A percentile compares a stretch with the other conserved stretches of the same genome.
phyloP scores from a whole-genome alignment of 495 filamentous ascomycete species.

The Penicillium silybi region DNA sequence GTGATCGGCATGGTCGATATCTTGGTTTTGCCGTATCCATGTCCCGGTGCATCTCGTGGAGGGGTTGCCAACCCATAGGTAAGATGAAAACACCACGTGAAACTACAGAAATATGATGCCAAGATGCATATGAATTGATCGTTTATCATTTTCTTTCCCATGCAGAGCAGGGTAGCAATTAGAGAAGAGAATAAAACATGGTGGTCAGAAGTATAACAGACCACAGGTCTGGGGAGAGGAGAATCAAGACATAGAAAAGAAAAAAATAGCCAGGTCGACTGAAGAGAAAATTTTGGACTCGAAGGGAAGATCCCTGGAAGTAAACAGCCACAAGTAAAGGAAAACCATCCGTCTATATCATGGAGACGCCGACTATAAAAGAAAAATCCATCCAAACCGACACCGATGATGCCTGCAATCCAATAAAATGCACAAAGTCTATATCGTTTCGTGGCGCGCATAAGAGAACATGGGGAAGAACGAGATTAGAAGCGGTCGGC shows the following conservation, averaged over 20 bases:
- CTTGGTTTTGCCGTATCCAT: not conserved
- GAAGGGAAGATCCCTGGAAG: slow-evolving; percentile 5
- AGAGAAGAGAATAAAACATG: slow-evolving; percentile 13
- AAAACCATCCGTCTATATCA: slow-evolving; percentile 35
- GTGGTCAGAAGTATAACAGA: slow-evolving; percentile 14
- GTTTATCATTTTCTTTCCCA: slow-evolving; percentile 15
- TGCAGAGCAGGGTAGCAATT: slow-evolving; percentile 18
- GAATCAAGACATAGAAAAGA: slow-evolving; percentile 14
- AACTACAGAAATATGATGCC: not conserved
- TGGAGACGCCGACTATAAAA: slow-evolving; percentile 32
- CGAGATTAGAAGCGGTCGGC: slow-evolving; percentile 36
- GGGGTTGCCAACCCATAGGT: not conserved
- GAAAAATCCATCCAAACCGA: slow-evolving; percentile 24
- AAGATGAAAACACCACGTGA: not conserved
- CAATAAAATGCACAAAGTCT: slow-evolving; percentile 44
- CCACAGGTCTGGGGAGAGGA: slow-evolving; percentile 26
- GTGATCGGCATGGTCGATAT: not conserved
- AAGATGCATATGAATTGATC: not conserved
- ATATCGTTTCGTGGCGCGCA: slow-evolving; percentile 44
- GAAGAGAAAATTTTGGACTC: slow-evolving; percentile 17
- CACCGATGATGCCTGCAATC: slow-evolving; percentile 32
- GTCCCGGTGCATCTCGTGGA: not conserved
- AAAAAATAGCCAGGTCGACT: slow-evolving; percentile 8
- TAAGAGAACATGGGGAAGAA: slow-evolving; percentile 19
- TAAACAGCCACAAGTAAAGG: slow-evolving; percentile 20